phyloP scores from a whole-genome alignment of 345 rosid genomes.

The Eutrema yunnanense region DNA sequence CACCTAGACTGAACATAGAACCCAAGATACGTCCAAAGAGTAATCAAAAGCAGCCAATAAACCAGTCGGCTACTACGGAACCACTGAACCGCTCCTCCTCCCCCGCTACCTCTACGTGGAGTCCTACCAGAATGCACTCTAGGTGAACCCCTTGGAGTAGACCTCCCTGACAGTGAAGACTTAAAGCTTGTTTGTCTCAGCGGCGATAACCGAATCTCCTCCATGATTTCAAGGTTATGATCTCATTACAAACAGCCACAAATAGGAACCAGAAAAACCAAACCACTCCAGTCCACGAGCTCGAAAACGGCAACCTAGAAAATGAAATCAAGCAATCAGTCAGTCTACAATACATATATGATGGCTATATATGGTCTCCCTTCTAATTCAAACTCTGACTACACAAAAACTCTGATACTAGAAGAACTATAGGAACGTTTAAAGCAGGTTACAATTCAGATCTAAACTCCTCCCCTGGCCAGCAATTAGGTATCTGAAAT shows the following conservation, averaged over 20 bases:
- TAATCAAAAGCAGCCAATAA: slow-evolving; percentile 88
- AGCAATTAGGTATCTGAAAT: not conserved
- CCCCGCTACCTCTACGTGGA: slow-evolving; percentile 65
- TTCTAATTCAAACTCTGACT: not conserved
- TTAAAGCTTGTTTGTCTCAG: slow-evolving; percentile 52
- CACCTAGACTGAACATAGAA: slow-evolving; percentile 93
- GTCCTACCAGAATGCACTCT: slow-evolving; percentile 59
- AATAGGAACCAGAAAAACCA: not conserved
- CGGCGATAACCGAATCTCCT: slow-evolving; percentile 54
- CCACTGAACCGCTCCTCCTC: slow-evolving; percentile 50
- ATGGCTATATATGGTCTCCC: not conserved
- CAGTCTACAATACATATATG: not conserved
- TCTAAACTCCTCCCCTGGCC: not conserved
- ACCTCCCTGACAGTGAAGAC: slow-evolving; percentile 68
- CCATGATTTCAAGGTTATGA: slow-evolving; percentile 38
- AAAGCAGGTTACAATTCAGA: not conserved
- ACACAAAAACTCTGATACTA: not conserved
- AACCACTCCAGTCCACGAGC: not conserved
- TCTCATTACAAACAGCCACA: not conserved
- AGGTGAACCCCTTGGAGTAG: slow-evolving; percentile 73
- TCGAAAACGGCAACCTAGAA: not conserved
- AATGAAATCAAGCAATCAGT: not conserved
- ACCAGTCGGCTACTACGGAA: slow-evolving; percentile 67
- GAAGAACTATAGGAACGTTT: not conserved
- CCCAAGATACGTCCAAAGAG: slow-evolving; percentile 94